A percentile compares a stretch with the other conserved stretches of the same genome.
Conservation (phyloP, 441 rosid genomes). For the Populus hybrid region DNA sequence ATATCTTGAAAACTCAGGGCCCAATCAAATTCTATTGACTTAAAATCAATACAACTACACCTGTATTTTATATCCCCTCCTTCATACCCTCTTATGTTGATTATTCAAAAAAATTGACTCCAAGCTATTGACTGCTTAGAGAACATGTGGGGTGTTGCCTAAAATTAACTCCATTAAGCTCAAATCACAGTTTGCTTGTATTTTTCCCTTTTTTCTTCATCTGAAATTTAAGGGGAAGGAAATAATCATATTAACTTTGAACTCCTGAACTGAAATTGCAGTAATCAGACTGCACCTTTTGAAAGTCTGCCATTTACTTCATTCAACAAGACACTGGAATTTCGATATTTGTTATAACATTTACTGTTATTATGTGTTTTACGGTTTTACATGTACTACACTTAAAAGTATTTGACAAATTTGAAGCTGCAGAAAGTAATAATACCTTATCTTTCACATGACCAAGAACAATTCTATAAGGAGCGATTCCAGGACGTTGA, state of each 20-base stretch:
- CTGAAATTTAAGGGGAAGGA: neutral
- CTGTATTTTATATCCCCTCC: neutral
- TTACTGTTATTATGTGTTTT: neutral
- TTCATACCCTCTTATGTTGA: neutral
- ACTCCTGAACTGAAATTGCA: neutral
- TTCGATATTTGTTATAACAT: neutral
- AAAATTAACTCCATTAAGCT: neutral
- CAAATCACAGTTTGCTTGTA: neutral
- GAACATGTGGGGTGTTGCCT: neutral
- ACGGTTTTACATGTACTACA: neutral
- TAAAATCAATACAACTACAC: neutral
- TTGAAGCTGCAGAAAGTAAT: constrained; percentile 16
- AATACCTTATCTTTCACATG: constrained; percentile 89
- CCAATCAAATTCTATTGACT: neutral
- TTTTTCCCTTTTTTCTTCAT: too few relatives aligned
- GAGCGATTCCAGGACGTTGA: constrained; percentile 76
- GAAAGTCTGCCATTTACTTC: neutral
- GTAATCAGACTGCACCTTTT: neutral
- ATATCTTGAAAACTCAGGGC: neutral
- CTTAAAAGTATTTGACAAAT: neutral
- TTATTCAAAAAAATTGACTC: neutral
- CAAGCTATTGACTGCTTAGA: neutral
- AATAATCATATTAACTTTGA: neutral
- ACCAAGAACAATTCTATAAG: constrained; percentile 88
- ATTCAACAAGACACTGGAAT: neutral